phyloP scores from a whole-genome alignment of 805 yeast genomes.

The Wickerhamiella azymoides region DNA sequence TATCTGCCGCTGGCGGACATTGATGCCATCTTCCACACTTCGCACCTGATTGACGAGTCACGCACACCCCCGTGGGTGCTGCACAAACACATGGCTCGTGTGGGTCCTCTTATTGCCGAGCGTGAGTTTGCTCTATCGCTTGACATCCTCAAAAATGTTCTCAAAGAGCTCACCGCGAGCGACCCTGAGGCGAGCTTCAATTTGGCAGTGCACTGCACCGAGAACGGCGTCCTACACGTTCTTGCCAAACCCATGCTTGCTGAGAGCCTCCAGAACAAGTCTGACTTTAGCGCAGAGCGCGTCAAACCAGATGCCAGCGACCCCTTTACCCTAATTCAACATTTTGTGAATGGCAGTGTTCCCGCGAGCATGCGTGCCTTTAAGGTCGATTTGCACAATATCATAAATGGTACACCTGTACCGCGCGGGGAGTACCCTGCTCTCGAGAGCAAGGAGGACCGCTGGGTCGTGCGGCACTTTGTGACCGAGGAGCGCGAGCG shows the following conservation, averaged over 20 bases:
- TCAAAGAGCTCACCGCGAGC: constrained; percentile 28
- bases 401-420: constrained; percentile 16
- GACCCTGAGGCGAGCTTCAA: constrained; percentile 10
- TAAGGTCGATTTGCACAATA: constrained; percentile 13
- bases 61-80: constrained; percentile 15
- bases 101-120: constrained; percentile 43
- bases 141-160: constrained; percentile 34
- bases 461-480: constrained; percentile 26
- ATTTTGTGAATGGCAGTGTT: constrained; percentile 7
- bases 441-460: constrained; percentile 16
- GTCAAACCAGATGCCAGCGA: constrained; percentile 9
- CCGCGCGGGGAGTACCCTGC: constrained; percentile 21
- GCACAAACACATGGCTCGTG: constrained; percentile 20
- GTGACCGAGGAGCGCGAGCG: constrained; percentile 36
- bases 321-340: constrained; percentile 14
- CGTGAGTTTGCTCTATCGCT: constrained; percentile 52
- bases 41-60: constrained; percentile 21
- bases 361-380: constrained; percentile 19
- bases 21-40: constrained; percentile 48
- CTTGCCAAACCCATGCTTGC: constrained; percentile 22
- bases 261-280: constrained; percentile 14
- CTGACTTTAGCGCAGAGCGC: constrained; percentile 3
- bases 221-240: constrained; percentile 18
- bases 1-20: constrained; percentile 64
- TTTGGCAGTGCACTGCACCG: constrained; percentile 16